Percentiles rank a stretch among this genome's conserved stretches.
phyloP scores from a whole-genome alignment of 2,329 filamentous ascomycete genomes.

The Teratosphaeria destructans region DNA sequence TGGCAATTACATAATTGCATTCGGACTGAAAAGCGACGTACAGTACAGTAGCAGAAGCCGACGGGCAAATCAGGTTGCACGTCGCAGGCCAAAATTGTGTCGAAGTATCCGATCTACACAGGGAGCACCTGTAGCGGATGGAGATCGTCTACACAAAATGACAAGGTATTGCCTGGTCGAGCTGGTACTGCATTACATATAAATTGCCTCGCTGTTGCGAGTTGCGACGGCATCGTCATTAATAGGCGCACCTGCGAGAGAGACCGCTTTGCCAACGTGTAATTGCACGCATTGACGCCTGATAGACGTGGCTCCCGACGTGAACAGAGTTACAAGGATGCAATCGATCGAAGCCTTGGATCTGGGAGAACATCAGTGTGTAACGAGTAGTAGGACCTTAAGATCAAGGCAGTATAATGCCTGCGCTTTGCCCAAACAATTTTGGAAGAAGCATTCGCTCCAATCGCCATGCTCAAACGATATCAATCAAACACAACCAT shows the following conservation, averaged over 20 bases:
- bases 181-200: background rate
- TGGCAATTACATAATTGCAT: no score
- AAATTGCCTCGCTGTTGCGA: background rate
- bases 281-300: background rate
- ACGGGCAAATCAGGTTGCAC: background rate
- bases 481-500: background rate
- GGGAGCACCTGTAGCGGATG: background rate
- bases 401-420: background rate
- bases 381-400: background rate
- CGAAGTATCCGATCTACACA: background rate
- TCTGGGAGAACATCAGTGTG: background rate
- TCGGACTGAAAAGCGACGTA: background rate
- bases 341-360: background rate
- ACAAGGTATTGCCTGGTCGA: background rate
- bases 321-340: background rate
- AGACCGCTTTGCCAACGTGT: no score
- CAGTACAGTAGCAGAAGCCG: background rate
- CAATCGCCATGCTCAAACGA: background rate
- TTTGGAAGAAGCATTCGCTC: background rate
- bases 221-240: background rate
- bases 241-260: no score
- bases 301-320: background rate
- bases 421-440: background rate
- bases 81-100: background rate
- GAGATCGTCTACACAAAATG: background rate